Conservation (phyloP, 768 basidiomycete species). For the Tylopilus vinaceipallidus region DNA sequence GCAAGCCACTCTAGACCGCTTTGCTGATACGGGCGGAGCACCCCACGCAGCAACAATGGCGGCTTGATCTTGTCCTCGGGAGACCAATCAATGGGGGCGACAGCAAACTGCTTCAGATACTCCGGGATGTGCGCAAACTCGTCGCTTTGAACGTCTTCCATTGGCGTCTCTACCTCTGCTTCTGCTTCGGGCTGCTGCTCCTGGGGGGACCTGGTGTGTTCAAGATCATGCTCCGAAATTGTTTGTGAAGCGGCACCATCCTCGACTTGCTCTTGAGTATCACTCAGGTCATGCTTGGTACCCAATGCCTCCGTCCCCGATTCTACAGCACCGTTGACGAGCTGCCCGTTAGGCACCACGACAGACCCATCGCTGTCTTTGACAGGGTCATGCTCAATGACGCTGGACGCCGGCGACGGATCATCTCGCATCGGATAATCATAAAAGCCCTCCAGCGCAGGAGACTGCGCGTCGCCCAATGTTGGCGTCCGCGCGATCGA, state of each 20-base stretch:
- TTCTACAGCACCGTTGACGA: not conserved
- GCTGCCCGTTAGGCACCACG: not conserved
- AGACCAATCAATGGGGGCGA: conserved; percentile 70
- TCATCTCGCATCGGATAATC: conserved; percentile 23
- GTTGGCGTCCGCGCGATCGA: conserved; percentile 25
- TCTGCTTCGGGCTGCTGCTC: conserved; percentile 4
- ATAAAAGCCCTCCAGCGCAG: conserved; percentile 23
- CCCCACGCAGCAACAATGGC: conserved; percentile 79
- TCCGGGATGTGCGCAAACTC: conserved; percentile 42
- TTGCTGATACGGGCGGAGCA: conserved; percentile 90
- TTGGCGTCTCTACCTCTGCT: conserved; percentile 20
- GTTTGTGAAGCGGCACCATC: not conserved
- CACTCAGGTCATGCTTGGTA: not conserved
- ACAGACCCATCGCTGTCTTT: conserved; percentile 14
- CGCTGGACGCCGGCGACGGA: conserved; percentile 30
- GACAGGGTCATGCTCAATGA: conserved; percentile 21
- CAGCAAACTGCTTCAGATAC: conserved; percentile 68
- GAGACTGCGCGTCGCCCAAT: conserved; percentile 17
- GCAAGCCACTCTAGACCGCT: conserved; percentile 94
- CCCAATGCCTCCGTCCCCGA: not conserved
- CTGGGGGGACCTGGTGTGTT: not conserved
- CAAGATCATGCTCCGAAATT: not conserved
- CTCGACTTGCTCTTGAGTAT: not conserved
- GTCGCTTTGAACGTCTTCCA: conserved; percentile 38
- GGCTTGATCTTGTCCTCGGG: conserved; percentile 54